phyloP scores from a whole-genome alignment of 495 filamentous ascomycete species.

The Penicillium coffeae region DNA sequence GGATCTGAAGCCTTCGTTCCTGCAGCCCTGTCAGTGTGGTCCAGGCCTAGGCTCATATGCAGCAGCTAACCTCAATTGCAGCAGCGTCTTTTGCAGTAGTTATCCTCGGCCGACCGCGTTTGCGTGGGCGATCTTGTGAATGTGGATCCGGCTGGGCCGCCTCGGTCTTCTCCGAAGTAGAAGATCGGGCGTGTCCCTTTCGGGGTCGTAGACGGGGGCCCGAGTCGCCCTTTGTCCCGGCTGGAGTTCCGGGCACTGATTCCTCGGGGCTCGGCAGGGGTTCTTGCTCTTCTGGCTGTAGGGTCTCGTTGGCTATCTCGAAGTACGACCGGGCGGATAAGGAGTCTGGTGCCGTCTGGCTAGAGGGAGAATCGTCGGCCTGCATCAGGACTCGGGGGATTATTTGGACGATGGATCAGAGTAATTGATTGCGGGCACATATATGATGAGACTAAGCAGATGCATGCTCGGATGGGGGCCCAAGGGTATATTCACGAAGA shows the following conservation, averaged over 20 bases:
- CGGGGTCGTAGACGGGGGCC: conserved; percentile 7
- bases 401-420: neutral
- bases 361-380: conserved; percentile 2
- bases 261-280: neutral
- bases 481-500: neutral
- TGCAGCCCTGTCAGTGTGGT: conserved; percentile 3
- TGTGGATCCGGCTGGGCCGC: neutral
- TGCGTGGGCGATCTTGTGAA: conserved; percentile 16
- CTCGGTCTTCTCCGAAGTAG: conserved; percentile 16
- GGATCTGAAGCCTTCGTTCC: conserved; percentile 75
- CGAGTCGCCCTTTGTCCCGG: conserved; percentile 3
- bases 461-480: neutral
- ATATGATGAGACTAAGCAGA: neutral
- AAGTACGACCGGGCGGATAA: conserved; percentile 1
- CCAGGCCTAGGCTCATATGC: neutral
- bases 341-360: conserved; percentile 3
- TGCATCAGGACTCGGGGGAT: neutral
- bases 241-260: neutral
- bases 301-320: neutral
- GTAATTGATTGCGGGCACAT: neutral
- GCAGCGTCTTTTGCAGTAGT: conserved; percentile 20
- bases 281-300: neutral
- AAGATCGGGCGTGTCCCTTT: neutral
- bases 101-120: conserved; percentile 25
- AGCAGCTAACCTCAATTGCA: conserved; percentile 20